phyloP scores from a whole-genome alignment of 345 rosid genomes.

The Pugionium dolabratum region DNA sequence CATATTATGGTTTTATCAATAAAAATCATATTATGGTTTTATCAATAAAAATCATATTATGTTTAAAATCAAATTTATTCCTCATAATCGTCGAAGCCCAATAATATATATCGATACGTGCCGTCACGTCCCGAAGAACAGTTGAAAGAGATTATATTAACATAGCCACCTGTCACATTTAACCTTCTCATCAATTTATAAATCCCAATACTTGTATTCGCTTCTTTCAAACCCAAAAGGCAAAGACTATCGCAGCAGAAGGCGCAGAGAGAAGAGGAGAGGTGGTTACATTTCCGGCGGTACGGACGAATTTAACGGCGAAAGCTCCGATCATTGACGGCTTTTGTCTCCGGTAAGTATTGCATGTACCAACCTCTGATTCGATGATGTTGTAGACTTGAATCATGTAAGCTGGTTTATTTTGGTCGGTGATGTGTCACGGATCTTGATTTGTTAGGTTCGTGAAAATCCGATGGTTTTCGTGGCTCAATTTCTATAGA shows the following conservation, averaged over 20 bases:
- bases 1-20: too few species aligned
- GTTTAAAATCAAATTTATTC: too few species aligned
- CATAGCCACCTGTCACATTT: constrained; percentile 28
- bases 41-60: too few species aligned
- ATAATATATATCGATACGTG: constrained; percentile 17
- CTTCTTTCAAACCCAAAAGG: constrained; percentile 28
- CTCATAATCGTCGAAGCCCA: too few species aligned
- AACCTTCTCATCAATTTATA: constrained; percentile 13
- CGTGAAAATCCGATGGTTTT: constrained; percentile 1
- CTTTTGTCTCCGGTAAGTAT: constrained; percentile 25
- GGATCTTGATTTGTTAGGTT: constrained; percentile 24
- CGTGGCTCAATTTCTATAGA: constrained; percentile 2
- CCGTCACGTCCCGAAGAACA: constrained; percentile 41
- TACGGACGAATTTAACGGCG: constrained; percentile 11
- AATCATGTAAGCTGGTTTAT: not conserved
- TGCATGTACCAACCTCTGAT: constrained; percentile 19
- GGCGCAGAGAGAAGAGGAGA: constrained; percentile 20
- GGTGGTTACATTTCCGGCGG: constrained; percentile 18
- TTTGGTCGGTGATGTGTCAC: constrained; percentile 22
- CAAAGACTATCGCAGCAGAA: constrained; percentile 14
- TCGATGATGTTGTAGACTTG: constrained; percentile 5
- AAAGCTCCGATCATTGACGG: constrained; percentile 24
- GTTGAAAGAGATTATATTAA: constrained; percentile 9
- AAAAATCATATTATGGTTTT: too few species aligned
- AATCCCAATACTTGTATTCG: constrained; percentile 22